Percentiles rank a stretch among this genome's conserved stretches.
Conservation (phyloP, 352 stramenopile genomes). For the Phytophthora cactorum region DNA sequence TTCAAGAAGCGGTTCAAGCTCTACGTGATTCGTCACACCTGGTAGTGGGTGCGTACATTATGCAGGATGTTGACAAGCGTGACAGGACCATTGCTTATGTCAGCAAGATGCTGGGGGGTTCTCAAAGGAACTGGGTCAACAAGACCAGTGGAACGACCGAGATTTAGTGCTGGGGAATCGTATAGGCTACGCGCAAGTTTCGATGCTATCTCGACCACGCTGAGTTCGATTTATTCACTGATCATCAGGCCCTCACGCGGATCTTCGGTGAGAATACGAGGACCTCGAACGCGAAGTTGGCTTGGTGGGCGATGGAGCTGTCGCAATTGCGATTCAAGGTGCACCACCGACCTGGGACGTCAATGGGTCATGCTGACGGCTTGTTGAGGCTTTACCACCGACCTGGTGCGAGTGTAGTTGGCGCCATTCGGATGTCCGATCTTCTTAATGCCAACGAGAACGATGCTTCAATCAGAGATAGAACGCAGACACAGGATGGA, state of each 20-base stretch:
- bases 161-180: conserved; percentile 4
- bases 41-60: neutral
- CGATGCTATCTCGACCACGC: neutral
- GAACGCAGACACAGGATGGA: too few relatives aligned
- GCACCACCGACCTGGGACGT: too few relatives aligned
- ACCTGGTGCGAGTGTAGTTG: too few relatives aligned
- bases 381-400: too few relatives aligned
- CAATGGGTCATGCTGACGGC: too few relatives aligned
- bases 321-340: neutral
- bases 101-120: neutral
- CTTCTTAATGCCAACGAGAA: neutral
- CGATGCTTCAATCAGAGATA: too few relatives aligned
- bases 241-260: neutral
- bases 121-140: neutral
- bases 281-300: neutral
- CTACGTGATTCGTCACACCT: neutral
- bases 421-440: neutral
- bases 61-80: neutral
- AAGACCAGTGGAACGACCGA: neutral
- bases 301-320: neutral
- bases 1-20: neutral
- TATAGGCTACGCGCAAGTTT: neutral
- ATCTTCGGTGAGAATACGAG: neutral
- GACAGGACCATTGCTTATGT: neutral
- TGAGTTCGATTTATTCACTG: neutral